Conservation (phyloP, 2,329 filamentous ascomycete genomes). For the Xylaria sp. region DNA sequence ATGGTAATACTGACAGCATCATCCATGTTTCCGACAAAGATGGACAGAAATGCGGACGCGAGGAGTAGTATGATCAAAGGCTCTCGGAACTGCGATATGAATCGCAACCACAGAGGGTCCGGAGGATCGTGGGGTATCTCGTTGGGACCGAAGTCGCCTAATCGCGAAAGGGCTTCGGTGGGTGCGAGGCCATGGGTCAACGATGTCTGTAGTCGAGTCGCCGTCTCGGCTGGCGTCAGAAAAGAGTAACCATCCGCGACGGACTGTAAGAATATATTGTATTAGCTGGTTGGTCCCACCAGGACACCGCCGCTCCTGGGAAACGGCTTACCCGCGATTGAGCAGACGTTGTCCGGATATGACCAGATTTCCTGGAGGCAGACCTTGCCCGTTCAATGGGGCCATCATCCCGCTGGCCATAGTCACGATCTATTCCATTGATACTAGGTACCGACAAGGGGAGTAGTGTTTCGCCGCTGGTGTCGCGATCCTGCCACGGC, state of each 20-base stretch:
- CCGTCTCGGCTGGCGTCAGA: slow-evolving; percentile 78
- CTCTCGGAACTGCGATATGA: slow-evolving; percentile 95
- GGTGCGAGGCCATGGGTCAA: slow-evolving; percentile 78
- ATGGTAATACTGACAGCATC: slow-evolving; percentile 95
- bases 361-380: slow-evolving; percentile 37
- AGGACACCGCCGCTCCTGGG: background rate
- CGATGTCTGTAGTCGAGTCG: slow-evolving; percentile 79
- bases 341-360: slow-evolving; percentile 55
- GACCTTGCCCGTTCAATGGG: slow-evolving; percentile 39
- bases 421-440: slow-evolving; percentile 34
- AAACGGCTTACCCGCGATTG: slow-evolving; percentile 54
- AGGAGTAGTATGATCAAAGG: slow-evolving; percentile 91
- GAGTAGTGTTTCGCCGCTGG: slow-evolving; percentile 40
- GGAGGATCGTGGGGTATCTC: slow-evolving; percentile 93
- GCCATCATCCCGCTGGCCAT: slow-evolving; percentile 34
- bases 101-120: slow-evolving; percentile 92
- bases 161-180: slow-evolving; percentile 76
- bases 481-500: slow-evolving; percentile 40
- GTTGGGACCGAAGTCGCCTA: slow-evolving; percentile 84
- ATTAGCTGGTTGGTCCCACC: slow-evolving; percentile 12
- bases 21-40: slow-evolving; percentile 90
- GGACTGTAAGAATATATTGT: slow-evolving; percentile 40
- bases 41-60: slow-evolving; percentile 82
- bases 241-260: slow-evolving; percentile 64
- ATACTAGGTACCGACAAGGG: slow-evolving; percentile 40